Percentiles rank a stretch among this genome's conserved stretches.
Conservation (phyloP, 78 protist genomes). For the Cavenderia fasciculata region DNA sequence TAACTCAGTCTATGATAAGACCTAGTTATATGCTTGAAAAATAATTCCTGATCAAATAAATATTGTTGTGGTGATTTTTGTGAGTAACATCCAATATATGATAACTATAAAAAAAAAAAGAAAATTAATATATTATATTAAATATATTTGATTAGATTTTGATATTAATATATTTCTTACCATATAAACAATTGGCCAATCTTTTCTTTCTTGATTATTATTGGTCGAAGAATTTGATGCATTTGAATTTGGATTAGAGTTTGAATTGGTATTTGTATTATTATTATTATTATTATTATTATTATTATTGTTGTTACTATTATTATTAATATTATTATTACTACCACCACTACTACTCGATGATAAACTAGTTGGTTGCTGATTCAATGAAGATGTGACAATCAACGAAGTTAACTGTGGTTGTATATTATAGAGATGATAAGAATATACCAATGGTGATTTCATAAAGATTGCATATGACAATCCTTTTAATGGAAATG, state of each 20-base stretch:
- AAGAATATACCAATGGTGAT: slow-evolving; percentile 20
- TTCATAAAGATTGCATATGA: slow-evolving; percentile 50
- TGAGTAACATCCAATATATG: neutral
- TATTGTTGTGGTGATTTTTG: neutral
- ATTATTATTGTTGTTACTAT: neutral
- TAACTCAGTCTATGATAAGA: slow-evolving; percentile 22
- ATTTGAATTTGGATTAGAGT: no score
- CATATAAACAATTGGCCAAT: slow-evolving; percentile 46
- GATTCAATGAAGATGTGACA: slow-evolving; percentile 19
- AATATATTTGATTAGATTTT: neutral
- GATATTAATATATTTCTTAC: neutral
- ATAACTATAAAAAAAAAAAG: neutral
- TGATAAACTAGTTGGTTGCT: neutral
- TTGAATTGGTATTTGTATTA: neutral
- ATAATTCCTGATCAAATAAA: neutral
- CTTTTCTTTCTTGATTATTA: slow-evolving; percentile 3
- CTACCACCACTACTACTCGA: neutral
- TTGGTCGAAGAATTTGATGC: no score
- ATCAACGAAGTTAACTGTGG: slow-evolving; percentile 36
- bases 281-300: neutral
- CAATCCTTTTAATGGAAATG: neutral
- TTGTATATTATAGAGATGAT: slow-evolving; percentile 7
- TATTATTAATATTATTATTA: neutral
- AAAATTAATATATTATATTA: neutral
- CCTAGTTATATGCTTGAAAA: slow-evolving; percentile 9